phyloP scores from a whole-genome alignment of 2,329 filamentous ascomycete genomes.

The Drechslerella coelobrocha region DNA sequence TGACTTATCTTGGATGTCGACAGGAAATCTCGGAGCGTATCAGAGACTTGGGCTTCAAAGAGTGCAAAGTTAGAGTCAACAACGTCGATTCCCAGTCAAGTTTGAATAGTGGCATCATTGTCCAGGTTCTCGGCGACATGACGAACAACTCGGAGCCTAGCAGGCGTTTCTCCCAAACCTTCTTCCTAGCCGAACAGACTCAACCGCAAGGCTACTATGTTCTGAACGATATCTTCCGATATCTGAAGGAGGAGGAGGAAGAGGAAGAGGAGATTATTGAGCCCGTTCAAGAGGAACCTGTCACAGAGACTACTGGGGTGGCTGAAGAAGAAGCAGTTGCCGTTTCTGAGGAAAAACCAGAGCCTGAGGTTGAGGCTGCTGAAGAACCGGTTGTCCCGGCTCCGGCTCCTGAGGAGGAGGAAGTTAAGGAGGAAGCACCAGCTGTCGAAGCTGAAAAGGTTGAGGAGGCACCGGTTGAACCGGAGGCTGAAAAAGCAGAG shows the following conservation, averaged over 20 bases:
- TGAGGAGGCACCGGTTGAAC: constrained; percentile 40
- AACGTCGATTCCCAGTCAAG: constrained; percentile 97
- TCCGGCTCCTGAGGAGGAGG: constrained; percentile 58
- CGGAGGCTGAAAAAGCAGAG: constrained; percentile 44
- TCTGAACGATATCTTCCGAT: constrained; percentile 96
- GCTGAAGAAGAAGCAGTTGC: constrained; percentile 53
- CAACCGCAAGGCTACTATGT: constrained; percentile 92
- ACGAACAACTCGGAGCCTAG: constrained; percentile 91
- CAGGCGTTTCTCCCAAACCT: constrained; percentile 97
- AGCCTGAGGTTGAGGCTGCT: constrained; percentile 54
- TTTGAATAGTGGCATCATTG: constrained; percentile 83
- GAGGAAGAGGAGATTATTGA: constrained; percentile 67
- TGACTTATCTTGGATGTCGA: neutral
- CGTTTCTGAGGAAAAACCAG: constrained; percentile 56
- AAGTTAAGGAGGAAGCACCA: constrained; percentile 51
- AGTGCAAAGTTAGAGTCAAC: constrained; percentile 96
- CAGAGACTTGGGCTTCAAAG: constrained; percentile 88
- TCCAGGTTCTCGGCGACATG: constrained; percentile 97
- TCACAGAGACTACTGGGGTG: constrained; percentile 56
- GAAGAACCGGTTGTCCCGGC: constrained; percentile 62
- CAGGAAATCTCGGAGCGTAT: constrained; percentile 88
- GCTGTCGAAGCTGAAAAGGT: constrained; percentile 41
- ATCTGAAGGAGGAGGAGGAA: constrained; percentile 83
- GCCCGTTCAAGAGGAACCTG: constrained; percentile 25
- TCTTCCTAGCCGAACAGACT: constrained; percentile 86